phyloP scores from a whole-genome alignment of 225 moss, liverwort and hornwort species.

The Pleurozium schreberi region DNA sequence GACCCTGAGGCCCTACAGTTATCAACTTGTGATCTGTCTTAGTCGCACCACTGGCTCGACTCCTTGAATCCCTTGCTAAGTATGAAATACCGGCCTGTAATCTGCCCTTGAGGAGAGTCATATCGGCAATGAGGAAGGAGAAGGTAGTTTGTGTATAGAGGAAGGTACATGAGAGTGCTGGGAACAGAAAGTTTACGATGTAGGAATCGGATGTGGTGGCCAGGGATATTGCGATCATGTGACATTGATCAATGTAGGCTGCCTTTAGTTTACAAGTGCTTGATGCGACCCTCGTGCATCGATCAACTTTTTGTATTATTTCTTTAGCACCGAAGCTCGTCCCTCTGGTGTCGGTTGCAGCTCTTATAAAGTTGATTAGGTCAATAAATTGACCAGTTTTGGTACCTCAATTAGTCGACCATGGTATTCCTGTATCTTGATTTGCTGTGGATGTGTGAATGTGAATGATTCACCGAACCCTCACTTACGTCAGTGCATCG shows the following conservation, averaged over 20 bases:
- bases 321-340: neutral
- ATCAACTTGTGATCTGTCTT: neutral
- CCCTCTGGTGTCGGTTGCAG: neutral
- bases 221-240: neutral
- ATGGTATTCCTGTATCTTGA: neutral
- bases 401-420: neutral
- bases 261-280: neutral
- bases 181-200: neutral
- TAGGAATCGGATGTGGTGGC: neutral
- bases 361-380: neutral
- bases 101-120: neutral
- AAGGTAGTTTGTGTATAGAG: neutral
- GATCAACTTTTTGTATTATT: neutral
- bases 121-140: neutral
- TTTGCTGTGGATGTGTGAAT: neutral
- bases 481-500: neutral
- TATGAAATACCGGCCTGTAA: neutral
- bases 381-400: neutral
- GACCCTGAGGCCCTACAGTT: neutral
- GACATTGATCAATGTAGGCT: neutral
- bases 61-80: neutral
- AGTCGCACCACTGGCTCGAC: neutral
- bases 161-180: neutral
- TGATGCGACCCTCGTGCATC: constrained; percentile 30
- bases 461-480: neutral